These are phyloP conservation scores for Penicillium samsonianum DNA, from an alignment of 495 filamentous ascomycete genomes.

Conservation along the genomic window DNA sequence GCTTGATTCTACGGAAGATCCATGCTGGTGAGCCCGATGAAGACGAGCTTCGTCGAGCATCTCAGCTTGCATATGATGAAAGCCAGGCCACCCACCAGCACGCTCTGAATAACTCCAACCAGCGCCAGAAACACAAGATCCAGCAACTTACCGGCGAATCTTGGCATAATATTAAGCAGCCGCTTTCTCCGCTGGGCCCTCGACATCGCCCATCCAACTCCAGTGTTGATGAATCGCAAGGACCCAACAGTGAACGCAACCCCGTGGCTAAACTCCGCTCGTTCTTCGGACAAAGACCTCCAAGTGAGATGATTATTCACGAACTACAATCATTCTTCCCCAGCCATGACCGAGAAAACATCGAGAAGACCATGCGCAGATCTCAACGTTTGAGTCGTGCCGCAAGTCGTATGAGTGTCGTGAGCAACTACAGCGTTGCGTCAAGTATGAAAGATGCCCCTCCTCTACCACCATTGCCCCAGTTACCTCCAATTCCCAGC, in stretches of 20 bases:
- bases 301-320: conserved; percentile 95
- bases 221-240: conserved; percentile 50
- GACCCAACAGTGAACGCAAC: conserved; percentile 46
- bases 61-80: conserved; percentile 81
- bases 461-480: conserved; percentile 36
- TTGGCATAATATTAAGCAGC: conserved; percentile 79
- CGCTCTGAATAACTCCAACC: conserved; percentile 61
- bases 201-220: conserved; percentile 62
- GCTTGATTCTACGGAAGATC: conserved; percentile 86
- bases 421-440: conserved; percentile 89
- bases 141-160: conserved; percentile 82
- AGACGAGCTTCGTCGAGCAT: conserved; percentile 77
- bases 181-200: conserved; percentile 71
- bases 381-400: conserved; percentile 88
- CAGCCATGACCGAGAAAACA: conserved; percentile 86
- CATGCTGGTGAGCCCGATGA: conserved; percentile 82
- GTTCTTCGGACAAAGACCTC: conserved; percentile 89
- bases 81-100: conserved; percentile 69
- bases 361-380: conserved; percentile 89
- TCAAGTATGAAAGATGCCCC: conserved; percentile 77
- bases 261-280: conserved; percentile 60
- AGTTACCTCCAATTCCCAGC: conserved; percentile 86
- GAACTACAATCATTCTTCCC: conserved; percentile 97
- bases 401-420: conserved; percentile 87
- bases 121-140: conserved; percentile 72